These are phyloP conservation scores for Nevesoporus exiguus DNA, from an alignment of 768 basidiomycete genomes.

Conservation along the genomic window DNA sequence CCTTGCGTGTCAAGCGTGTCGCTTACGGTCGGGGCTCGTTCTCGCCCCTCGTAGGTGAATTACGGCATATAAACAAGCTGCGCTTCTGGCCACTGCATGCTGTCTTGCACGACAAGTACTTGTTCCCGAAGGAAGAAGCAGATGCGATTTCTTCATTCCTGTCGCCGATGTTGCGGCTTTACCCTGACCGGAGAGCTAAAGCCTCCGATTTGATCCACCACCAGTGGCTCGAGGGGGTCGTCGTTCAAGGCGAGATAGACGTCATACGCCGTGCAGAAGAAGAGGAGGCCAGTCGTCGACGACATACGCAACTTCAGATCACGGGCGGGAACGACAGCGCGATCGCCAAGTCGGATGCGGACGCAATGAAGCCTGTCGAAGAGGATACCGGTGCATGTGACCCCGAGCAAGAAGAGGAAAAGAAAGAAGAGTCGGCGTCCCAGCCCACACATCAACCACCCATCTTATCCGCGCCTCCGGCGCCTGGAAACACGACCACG, in stretches of 20 bases:
- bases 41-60: slow-evolving; percentile 51
- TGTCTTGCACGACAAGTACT: slow-evolving; percentile 92
- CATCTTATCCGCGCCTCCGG: slow-evolving; percentile 33
- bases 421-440: neutral
- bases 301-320: slow-evolving; percentile 11
- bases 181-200: slow-evolving; percentile 84
- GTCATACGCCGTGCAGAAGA: slow-evolving; percentile 64
- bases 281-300: slow-evolving; percentile 37
- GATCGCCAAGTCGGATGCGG: slow-evolving; percentile 34
- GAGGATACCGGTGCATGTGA: slow-evolving; percentile 29
- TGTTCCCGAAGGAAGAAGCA: slow-evolving; percentile 81
- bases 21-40: slow-evolving; percentile 5
- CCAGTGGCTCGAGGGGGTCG: slow-evolving; percentile 79
- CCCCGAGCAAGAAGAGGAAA: slow-evolving; percentile 1
- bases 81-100: slow-evolving; percentile 85
- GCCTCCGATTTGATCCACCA: slow-evolving; percentile 86
- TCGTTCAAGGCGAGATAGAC: slow-evolving; percentile 90
- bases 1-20: neutral
- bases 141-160: slow-evolving; percentile 79
- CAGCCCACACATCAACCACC: slow-evolving; percentile 27
- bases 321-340: slow-evolving; percentile 7
- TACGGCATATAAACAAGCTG: slow-evolving; percentile 91
- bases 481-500: slow-evolving; percentile 10
- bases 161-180: slow-evolving; percentile 84
- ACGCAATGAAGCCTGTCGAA: slow-evolving; percentile 79